These are phyloP conservation scores for Evernia prunastri DNA, from an alignment of 495 filamentous ascomycete species.

Conservation along the genomic window DNA sequence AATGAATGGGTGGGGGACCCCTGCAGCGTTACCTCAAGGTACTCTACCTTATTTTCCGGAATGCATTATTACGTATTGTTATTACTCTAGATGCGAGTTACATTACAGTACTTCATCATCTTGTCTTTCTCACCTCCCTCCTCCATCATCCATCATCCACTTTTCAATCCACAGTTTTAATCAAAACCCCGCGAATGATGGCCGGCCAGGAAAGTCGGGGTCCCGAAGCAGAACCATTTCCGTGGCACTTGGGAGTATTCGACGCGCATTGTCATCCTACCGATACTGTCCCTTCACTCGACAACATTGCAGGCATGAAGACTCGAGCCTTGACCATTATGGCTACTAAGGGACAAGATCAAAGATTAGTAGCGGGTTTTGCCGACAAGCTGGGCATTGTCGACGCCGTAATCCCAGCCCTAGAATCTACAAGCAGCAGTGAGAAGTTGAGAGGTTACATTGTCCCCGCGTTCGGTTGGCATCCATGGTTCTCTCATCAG, in stretches of 20 bases:
- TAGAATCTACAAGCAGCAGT: conserved; percentile 14
- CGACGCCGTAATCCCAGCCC: conserved; percentile 21
- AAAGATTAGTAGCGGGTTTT: conserved; percentile 68
- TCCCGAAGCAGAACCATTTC: conserved; percentile 41
- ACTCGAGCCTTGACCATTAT: conserved; percentile 74
- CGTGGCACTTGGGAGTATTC: conserved; percentile 78
- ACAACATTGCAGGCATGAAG: conserved; percentile 67
- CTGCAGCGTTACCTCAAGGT: no score
- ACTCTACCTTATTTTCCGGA: no score
- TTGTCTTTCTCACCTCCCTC: no score
- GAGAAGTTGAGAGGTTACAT: conserved; percentile 37
- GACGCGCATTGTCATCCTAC: conserved; percentile 99
- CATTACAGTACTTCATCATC: no score
- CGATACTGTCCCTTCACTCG: conserved; percentile 74
- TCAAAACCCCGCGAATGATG: no score
- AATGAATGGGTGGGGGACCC: no score
- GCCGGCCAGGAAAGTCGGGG: not conserved
- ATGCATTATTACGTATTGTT: no score
- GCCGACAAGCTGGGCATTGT: conserved; percentile 45
- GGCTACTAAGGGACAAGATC: conserved; percentile 82
- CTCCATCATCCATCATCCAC: no score
- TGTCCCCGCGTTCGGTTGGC: conserved; percentile 92
- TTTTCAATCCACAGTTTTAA: not conserved
- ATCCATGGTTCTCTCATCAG: conserved; percentile 96
- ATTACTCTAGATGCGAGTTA: no score